Evolutionary conservation across 139 green algal species (phyloP).

Genomic region (Eudorina sp.): DNA sequence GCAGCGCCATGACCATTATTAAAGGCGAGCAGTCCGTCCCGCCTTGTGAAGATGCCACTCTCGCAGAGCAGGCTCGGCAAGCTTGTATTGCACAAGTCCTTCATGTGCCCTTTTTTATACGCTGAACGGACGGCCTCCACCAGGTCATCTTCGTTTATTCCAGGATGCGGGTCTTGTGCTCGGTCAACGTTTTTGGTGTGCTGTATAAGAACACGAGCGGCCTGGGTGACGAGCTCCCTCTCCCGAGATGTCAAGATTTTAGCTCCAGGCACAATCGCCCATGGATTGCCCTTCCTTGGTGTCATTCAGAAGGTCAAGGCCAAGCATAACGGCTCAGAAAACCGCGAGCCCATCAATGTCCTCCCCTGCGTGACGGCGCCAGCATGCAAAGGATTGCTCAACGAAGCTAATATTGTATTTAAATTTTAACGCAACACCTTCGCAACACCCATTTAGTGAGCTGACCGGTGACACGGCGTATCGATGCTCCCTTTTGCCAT

Average conservation of each 20-base stretch:
- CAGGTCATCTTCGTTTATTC: neutral
- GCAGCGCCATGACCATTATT: neutral
- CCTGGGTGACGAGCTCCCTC: neutral
- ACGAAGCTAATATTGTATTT: too few relatives aligned
- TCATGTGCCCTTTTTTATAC: neutral
- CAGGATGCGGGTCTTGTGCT: neutral
- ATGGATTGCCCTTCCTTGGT: too few relatives aligned
- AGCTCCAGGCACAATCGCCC: neutral
- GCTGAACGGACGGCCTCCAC: neutral
- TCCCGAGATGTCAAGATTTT: neutral
- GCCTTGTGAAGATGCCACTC: neutral
- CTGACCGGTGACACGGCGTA: too few relatives aligned
- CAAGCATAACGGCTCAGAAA: too few relatives aligned
- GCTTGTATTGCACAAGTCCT: neutral
- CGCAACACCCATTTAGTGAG: too few relatives aligned
- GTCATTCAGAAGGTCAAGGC: too few relatives aligned
- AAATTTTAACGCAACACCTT: too few relatives aligned
- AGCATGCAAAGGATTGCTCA: too few relatives aligned
- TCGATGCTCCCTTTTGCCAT: too few relatives aligned
- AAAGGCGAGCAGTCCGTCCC: neutral
- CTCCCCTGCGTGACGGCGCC: too few relatives aligned
- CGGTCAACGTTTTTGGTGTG: neutral
- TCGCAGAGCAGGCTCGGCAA: neutral
- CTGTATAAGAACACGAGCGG: neutral
- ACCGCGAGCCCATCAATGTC: too few relatives aligned